A percentile compares a stretch with the other conserved stretches of the same genome.
Conservation (phyloP, 2,329 filamentous ascomycete genomes). For the Trichoderma semiorbis region DNA sequence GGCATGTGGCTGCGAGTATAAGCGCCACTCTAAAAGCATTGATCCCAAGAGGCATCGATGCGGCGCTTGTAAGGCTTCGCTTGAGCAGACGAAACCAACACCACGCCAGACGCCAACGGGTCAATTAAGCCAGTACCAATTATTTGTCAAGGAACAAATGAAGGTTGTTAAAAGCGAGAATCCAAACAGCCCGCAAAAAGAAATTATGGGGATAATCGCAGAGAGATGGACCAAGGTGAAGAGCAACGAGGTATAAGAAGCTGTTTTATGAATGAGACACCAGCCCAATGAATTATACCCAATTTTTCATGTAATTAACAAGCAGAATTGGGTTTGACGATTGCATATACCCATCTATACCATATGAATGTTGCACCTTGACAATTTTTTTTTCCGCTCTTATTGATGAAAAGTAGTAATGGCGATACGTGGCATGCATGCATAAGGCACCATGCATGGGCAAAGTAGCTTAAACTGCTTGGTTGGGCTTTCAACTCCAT, state of each 20-base stretch:
- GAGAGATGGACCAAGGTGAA: conserved; percentile 52
- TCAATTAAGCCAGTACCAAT: conserved; percentile 44
- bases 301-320: not conserved
- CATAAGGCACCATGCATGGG: not conserved
- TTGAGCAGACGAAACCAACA: conserved; percentile 77
- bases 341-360: not conserved
- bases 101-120: conserved; percentile 40
- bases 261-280: not conserved
- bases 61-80: conserved; percentile 65
- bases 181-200: conserved; percentile 58
- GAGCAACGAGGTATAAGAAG: not conserved
- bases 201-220: conserved; percentile 66
- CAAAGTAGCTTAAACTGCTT: not conserved
- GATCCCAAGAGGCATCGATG: conserved; percentile 69
- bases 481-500: not conserved
- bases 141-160: conserved; percentile 66
- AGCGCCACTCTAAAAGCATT: conserved; percentile 83
- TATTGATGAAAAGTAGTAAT: not conserved
- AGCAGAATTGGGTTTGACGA: not conserved
- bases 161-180: conserved; percentile 54
- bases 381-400: not conserved
- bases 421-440: not conserved
- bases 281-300: not conserved
- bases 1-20: conserved; percentile 67
- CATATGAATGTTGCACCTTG: not conserved